A percentile compares a stretch with the other conserved stretches of the same genome.
Evolutionary conservation across 83 land plant species (phyloP).

Genomic region (Picea abies): DNA sequence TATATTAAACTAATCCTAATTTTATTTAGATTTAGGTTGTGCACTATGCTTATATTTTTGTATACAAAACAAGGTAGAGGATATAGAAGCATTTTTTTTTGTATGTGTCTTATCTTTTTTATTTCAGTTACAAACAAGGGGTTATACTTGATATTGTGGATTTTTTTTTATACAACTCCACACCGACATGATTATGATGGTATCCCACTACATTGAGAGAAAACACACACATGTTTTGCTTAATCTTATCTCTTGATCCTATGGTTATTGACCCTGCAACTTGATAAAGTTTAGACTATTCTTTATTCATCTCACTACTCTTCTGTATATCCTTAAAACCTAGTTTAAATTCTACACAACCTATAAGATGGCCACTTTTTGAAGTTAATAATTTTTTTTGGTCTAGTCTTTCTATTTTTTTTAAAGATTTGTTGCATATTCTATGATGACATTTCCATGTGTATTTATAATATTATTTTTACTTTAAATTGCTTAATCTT

Average conservation of each 20-base stretch:
- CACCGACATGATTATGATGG: conserved; percentile 58
- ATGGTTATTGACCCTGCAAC: conserved; percentile 35
- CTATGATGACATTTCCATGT: no score
- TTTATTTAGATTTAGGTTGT: not conserved
- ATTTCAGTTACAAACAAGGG: conserved; percentile 41
- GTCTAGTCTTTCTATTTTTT: not conserved
- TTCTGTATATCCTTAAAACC: conserved; percentile 5
- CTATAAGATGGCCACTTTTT: not conserved
- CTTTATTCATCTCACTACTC: conserved; percentile 10
- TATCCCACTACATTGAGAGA: conserved; percentile 77
- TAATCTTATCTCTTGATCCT: conserved; percentile 37
- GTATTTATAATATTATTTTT: no score
- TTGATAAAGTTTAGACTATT: conserved; percentile 8
- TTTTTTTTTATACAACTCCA: conserved; percentile 58
- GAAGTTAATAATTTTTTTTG: not conserved
- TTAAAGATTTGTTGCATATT: not conserved
- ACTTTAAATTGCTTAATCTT: no score
- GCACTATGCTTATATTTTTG: conserved; percentile 3
- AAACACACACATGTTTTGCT: conserved; percentile 71
- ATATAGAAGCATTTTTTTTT: conserved; percentile 18
- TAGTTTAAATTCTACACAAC: conserved; percentile 6
- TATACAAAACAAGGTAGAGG: conserved; percentile 8
- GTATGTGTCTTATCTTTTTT: conserved; percentile 25
- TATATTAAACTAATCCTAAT: conserved; percentile 5
- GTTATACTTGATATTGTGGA: conserved; percentile 37